Percentiles rank a stretch among this genome's conserved stretches.
These are phyloP conservation scores for Sporothrix phasma DNA, from an alignment of 2,329 filamentous ascomycete genomes.

Conservation along the genomic window DNA sequence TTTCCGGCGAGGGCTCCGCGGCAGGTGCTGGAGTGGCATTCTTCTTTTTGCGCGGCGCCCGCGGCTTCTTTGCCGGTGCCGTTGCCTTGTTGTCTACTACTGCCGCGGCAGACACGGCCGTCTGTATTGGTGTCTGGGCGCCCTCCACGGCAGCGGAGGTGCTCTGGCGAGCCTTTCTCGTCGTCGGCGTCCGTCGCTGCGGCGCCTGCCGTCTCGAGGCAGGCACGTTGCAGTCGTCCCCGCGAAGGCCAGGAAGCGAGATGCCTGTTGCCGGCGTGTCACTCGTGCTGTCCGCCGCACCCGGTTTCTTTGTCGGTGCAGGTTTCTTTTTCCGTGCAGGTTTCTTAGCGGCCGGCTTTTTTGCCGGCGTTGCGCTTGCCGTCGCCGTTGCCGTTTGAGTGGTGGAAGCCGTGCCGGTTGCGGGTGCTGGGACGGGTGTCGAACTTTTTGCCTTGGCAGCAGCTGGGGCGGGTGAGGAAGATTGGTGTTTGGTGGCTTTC, in stretches of 20 bases:
- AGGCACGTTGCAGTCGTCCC: background rate
- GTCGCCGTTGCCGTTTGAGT: background rate
- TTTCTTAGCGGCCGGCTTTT: background rate
- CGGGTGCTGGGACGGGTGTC: background rate
- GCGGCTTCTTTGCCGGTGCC: slow-evolving; percentile 1
- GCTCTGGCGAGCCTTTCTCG: background rate
- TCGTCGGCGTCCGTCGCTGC: background rate
- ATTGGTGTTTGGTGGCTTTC: slow-evolving; percentile 21
- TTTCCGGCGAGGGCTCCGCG: background rate
- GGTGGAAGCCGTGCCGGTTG: background rate
- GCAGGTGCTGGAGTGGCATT: background rate
- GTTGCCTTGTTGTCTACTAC: background rate
- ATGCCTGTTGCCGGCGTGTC: background rate
- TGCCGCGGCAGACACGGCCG: too few species aligned
- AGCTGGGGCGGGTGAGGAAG: slow-evolving; percentile 17
- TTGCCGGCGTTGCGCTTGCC: background rate
- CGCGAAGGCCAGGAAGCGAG: background rate
- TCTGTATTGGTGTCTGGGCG: background rate
- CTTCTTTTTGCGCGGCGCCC: slow-evolving; percentile 1
- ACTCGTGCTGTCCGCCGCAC: background rate
- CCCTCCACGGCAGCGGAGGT: background rate
- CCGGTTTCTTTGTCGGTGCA: background rate
- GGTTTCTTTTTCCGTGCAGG: background rate
- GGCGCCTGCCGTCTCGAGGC: background rate
- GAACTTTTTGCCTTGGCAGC: background rate